A percentile compares a stretch with the other conserved stretches of the same genome.
Evolutionary conservation across 2,329 filamentous ascomycete species (phyloP).

Genomic region (Triangularia setosa): DNA sequence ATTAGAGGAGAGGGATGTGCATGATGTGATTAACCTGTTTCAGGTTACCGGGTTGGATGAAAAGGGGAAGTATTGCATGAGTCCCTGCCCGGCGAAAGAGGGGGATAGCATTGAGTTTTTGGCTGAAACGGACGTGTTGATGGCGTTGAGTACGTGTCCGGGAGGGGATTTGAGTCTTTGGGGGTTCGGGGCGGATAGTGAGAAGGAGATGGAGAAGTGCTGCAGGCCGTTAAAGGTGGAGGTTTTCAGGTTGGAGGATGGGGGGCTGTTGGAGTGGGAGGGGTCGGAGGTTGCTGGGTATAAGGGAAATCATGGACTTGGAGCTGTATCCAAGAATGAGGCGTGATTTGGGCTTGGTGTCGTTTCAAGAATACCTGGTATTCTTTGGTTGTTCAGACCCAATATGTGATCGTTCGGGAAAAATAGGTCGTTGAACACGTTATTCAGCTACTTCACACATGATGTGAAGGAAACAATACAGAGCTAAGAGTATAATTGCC

Average conservation of each 20-base stretch:
- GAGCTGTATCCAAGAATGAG: too few relatives aligned
- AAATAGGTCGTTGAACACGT: too few relatives aligned
- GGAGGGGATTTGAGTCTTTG: slow-evolving; percentile 78
- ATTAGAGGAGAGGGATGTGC: slow-evolving; percentile 68
- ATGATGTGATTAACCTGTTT: slow-evolving; percentile 83
- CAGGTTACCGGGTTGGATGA: slow-evolving; percentile 76
- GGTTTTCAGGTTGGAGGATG: slow-evolving; percentile 61
- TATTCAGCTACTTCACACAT: too few relatives aligned
- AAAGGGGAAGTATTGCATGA: slow-evolving; percentile 73
- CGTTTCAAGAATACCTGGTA: too few relatives aligned
- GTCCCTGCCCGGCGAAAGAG: slow-evolving; percentile 50
- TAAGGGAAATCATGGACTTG: slow-evolving; percentile 62
- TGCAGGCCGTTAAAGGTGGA: slow-evolving; percentile 73
- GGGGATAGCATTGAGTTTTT: slow-evolving; percentile 71
- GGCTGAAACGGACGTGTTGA: slow-evolving; percentile 71
- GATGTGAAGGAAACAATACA: too few relatives aligned
- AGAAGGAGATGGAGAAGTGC: slow-evolving; percentile 64
- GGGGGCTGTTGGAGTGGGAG: slow-evolving; percentile 42
- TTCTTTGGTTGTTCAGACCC: too few relatives aligned
- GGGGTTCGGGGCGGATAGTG: slow-evolving; percentile 69
- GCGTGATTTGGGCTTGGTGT: too few relatives aligned
- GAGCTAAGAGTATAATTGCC: too few relatives aligned
- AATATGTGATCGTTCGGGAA: too few relatives aligned
- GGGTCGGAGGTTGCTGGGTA: slow-evolving; percentile 62
- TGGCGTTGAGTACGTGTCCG: slow-evolving; percentile 63